Evolutionary conservation across 1,284 basidiomycete species (phyloP), one percentile per base, ranked within the genome.

Genomic region (Cutaneotrichosporon arboriforme): DNA sequence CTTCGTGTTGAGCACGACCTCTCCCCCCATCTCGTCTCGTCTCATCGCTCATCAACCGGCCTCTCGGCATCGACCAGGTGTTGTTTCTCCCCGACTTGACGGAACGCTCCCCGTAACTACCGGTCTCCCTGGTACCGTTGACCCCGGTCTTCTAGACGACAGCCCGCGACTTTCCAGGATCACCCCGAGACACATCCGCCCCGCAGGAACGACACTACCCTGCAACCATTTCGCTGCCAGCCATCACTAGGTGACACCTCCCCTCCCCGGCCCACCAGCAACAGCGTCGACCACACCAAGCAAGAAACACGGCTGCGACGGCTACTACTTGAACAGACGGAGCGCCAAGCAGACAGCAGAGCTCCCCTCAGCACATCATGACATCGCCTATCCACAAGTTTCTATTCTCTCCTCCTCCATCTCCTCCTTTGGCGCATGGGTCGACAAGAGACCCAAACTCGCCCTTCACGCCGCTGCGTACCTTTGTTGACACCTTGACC

Each of bases 321-420:
- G n/a, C n/a, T n/a, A n/a, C n/a, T n/a, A n/a, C n/a, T n/a, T n/a
- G n/a, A n/a, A n/a, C n/a, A n/a, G n/a, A n/a, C n/a, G n/a, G n/a
- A n/a, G n/a, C n/a, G n/a, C n/a, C n/a, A n/a, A n/a, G n/a, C n/a
- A n/a, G n/a, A 31, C 26, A 7, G 26, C 26, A 31, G 10, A 31
- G 26, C 7, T 10, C 26, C 26, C 36, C 20, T 15, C 36, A 4
- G 21, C 23, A 39, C 54, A 62, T 42, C 10, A 75, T 75, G 73
- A 56, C 67, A 2, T 73, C 70, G 4, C 68, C 70, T 8, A 64
- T 75, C 45, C 70, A 73, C 63, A 60, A 58, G 26, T 70, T 62
- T 55, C 66, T 74, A 31, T 73, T 73, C 63, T 75, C 73, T 4
- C 72, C 73, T 20, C 67, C 73, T 8, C 52, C 67, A 4, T 73